Evolutionary conservation across 2,329 filamentous ascomycete species (phyloP), one percentile per base, ranked within the genome.

Genomic region (Trichoderma guizhouense): DNA sequence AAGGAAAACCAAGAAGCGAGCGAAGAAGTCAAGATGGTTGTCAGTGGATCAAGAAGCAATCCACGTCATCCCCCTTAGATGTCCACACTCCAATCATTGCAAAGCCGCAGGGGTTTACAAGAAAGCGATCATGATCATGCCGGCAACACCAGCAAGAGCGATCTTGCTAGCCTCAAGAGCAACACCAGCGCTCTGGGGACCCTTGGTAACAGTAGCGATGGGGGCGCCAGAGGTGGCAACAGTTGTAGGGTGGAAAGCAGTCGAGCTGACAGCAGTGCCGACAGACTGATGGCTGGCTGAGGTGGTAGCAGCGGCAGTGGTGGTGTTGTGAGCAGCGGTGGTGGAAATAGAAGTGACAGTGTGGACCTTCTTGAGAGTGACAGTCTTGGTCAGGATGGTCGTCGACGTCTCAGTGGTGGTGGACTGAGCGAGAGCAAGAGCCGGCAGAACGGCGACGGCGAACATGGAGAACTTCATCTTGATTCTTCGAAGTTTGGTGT

Each of bases 401-500:
- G 81, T 82, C 26, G 84, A 86, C 21, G 84, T 83, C 57, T 84
- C 83, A 28, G 39, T 73, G 26, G 74, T 28, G 67, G 75, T 72
- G 14, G 78, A 79, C 66, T 83, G 78, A 47, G 87, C 87, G 67
- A 87, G 76, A 72, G 86, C 88, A 77, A 89, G 78, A 68, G 87
- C 82, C 76, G 88, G 87, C 78, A 90, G 83, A 74, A 86, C 79
- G 73, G 84, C 84, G 73, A 86, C 79, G 77, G 86, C 72, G 73
- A 89, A 76, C 34, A 84, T 80, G 60, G 79, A 78, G 75, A 83
- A 76, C 61, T 82, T 82, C 82, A 84, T 84, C 69, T 72, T 79
- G 76, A 74, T 72, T 73, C 67, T 72, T 75, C 47, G 47, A 47
- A 9, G 55, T 8, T 60, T n/a, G 62, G 69, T 64, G 61, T 76